Conservation (phyloP, 208 protist species). For the Strigomonas culicis region DNA sequence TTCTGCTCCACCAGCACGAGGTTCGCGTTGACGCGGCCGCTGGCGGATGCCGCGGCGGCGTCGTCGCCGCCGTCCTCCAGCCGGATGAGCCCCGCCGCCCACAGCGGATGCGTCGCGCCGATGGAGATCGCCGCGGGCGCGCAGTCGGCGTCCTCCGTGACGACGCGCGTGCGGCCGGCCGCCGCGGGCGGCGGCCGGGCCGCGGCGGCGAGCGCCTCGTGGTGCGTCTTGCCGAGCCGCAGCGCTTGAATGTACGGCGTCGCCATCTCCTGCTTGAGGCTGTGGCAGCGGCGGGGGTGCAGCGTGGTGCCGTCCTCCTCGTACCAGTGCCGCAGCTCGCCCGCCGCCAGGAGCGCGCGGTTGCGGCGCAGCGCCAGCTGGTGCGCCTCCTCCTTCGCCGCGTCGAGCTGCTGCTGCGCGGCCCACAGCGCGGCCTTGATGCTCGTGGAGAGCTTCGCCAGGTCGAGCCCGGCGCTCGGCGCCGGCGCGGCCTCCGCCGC, state of each 20-base stretch:
- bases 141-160: slow-evolving; percentile 10
- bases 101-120: slow-evolving; percentile 65
- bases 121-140: slow-evolving; percentile 48
- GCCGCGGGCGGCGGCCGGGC: not conserved
- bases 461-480: slow-evolving; percentile 27
- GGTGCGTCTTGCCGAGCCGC: slow-evolving; percentile 49
- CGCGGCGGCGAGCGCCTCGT: not conserved
- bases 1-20: slow-evolving; percentile 54
- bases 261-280: slow-evolving; percentile 43
- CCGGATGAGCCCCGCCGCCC: slow-evolving; percentile 59
- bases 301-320: slow-evolving; percentile 72
- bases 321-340: slow-evolving; percentile 64
- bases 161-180: too few species aligned
- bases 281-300: slow-evolving; percentile 48
- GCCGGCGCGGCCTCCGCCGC: not conserved
- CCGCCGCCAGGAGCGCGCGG: slow-evolving; percentile 32
- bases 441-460: slow-evolving; percentile 50
- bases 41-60: not conserved
- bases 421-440: slow-evolving; percentile 70
- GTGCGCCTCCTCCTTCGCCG: slow-evolving; percentile 71
- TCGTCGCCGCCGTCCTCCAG: slow-evolving; percentile 31
- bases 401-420: slow-evolving; percentile 50
- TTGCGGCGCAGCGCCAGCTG: slow-evolving; percentile 55
- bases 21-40: slow-evolving; percentile 31
- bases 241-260: slow-evolving; percentile 83